phyloP scores from a whole-genome alignment of 345 rosid genomes.

The Eucalyptus pumila region DNA sequence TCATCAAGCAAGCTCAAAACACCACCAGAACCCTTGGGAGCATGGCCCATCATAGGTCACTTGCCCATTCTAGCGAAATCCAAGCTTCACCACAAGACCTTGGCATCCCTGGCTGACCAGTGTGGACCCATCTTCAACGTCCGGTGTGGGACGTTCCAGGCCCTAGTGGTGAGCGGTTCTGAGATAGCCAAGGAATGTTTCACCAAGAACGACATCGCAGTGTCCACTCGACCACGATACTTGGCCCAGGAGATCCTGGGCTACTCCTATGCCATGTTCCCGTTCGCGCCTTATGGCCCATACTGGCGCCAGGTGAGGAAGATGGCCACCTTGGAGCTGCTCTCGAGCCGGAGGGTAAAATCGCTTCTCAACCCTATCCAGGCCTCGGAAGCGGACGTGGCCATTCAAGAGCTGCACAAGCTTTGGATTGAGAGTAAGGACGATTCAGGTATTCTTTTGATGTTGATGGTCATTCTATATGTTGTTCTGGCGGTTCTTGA shows the following conservation, averaged over 20 bases:
- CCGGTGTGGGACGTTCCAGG: conserved; percentile 7
- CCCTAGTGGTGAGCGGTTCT: conserved; percentile 10
- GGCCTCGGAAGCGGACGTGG: neutral
- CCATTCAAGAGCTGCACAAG: neutral
- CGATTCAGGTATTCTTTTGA: neutral
- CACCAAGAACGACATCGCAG: conserved; percentile 10
- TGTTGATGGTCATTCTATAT: neutral
- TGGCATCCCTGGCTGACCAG: conserved; percentile 18
- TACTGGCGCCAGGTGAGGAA: conserved; percentile 25
- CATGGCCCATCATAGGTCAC: conserved; percentile 37
- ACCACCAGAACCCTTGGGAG: neutral
- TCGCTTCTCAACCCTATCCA: neutral
- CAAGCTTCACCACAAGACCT: conserved; percentile 11
- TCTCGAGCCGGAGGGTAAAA: conserved; percentile 1
- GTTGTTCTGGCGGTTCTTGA: neutral
- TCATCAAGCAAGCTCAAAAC: neutral
- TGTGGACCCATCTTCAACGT: conserved; percentile 26
- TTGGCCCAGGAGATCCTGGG: conserved; percentile 1
- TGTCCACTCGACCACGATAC: conserved; percentile 13
- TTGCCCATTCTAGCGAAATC: conserved; percentile 1
- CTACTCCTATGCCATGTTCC: conserved; percentile 3
- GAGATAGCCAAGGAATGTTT: conserved; percentile 13
- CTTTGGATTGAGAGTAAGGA: neutral
- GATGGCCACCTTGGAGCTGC: conserved; percentile 6
- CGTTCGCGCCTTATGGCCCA: conserved; percentile 2